Evolutionary conservation across 2,329 filamentous ascomycete genomes (phyloP).

Genomic region (Colletotrichum tropicicola): DNA sequence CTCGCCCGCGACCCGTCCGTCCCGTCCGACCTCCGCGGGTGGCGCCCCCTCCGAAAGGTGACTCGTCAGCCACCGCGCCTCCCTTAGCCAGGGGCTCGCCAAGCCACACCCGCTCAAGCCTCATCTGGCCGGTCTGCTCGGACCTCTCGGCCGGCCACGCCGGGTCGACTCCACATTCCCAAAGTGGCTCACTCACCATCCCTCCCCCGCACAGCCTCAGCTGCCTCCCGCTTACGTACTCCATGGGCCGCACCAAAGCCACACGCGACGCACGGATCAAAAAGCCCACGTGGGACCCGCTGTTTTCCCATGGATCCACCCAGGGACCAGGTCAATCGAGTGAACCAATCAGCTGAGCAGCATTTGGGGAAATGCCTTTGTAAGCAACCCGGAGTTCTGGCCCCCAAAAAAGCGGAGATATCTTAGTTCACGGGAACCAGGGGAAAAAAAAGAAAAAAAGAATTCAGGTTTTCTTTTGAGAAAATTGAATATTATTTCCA

Average conservation of each 20-base stretch:
- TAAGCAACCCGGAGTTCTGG: neutral
- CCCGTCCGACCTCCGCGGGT: neutral
- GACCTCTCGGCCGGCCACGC: conserved; percentile 1
- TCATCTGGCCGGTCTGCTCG: neutral
- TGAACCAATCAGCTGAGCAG: too few species aligned
- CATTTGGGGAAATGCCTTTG: neutral
- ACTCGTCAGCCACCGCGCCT: neutral
- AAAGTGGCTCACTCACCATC: neutral
- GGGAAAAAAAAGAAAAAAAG: neutral
- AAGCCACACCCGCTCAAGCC: neutral
- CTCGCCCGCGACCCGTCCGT: neutral
- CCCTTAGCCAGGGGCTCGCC: neutral
- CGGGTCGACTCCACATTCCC: neutral
- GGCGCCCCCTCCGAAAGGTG: too few species aligned
- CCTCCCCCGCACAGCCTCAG: neutral
- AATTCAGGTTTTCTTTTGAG: too few species aligned
- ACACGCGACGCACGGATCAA: neutral
- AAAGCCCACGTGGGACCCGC: neutral
- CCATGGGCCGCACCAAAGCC: neutral
- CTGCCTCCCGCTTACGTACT: neutral
- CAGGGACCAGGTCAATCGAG: too few species aligned
- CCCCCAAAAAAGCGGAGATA: conserved; percentile 9
- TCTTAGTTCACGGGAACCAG: neutral
- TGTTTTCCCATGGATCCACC: neutral
- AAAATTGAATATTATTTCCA: neutral